phyloP scores from a whole-genome alignment of 225 moss, liverwort and hornwort species.

The Physcomitrellopsis africana region DNA sequence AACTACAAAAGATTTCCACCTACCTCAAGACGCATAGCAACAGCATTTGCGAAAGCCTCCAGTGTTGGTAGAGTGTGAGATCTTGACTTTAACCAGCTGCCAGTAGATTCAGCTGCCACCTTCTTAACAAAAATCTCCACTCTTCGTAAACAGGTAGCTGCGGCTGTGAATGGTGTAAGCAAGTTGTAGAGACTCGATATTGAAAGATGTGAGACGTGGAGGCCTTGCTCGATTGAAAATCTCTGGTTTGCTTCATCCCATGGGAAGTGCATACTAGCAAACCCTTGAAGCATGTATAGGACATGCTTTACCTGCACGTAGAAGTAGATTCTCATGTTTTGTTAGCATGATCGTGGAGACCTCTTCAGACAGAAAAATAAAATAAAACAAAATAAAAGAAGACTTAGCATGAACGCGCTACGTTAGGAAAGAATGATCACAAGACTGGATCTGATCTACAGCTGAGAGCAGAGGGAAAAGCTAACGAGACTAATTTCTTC shows the following conservation, averaged over 20 bases:
- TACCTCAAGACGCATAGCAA: slow-evolving; percentile 81
- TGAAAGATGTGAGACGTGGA: slow-evolving; percentile 81
- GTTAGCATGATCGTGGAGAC: too few species aligned
- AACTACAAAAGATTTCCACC: slow-evolving; percentile 16
- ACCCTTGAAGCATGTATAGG: slow-evolving; percentile 90
- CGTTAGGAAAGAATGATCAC: too few species aligned
- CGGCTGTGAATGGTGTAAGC: slow-evolving; percentile 73
- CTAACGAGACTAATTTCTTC: too few species aligned
- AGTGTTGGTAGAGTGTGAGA: slow-evolving; percentile 77
- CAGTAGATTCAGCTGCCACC: slow-evolving; percentile 67
- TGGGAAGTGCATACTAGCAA: slow-evolving; percentile 63
- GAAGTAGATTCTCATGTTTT: background rate
- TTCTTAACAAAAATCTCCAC: slow-evolving; percentile 78
- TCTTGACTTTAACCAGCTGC: slow-evolving; percentile 71
- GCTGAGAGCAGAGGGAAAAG: too few species aligned
- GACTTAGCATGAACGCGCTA: too few species aligned
- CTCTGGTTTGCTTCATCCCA: slow-evolving; percentile 72
- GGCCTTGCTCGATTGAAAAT: slow-evolving; percentile 69
- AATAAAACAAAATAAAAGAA: too few species aligned
- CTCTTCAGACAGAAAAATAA: too few species aligned
- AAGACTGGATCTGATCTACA: too few species aligned
- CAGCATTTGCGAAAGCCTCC: slow-evolving; percentile 89
- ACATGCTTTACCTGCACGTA: slow-evolving; percentile 81
- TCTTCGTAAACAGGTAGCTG: slow-evolving; percentile 83
- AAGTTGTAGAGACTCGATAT: slow-evolving; percentile 92